These are phyloP conservation scores for Neurospora sp. DNA, from an alignment of 495 filamentous ascomycete genomes.

Conservation along the genomic window DNA sequence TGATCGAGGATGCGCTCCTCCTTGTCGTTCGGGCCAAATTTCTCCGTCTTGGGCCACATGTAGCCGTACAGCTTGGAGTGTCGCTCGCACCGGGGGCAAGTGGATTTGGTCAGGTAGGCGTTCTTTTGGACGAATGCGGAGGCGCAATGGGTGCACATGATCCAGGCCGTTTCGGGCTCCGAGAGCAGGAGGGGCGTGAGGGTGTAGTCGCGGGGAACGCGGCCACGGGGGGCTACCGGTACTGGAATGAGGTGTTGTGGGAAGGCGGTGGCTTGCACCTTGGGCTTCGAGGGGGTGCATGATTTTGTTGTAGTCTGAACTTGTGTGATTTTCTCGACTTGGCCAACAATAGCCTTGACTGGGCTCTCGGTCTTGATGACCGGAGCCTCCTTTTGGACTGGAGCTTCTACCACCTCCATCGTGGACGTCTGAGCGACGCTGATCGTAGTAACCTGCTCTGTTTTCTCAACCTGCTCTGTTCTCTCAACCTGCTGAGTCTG, in stretches of 20 bases:
- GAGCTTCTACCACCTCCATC: not conserved
- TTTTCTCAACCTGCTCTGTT: not conserved
- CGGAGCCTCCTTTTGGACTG: not conserved
- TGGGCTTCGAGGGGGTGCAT: not conserved
- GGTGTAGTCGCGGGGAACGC: conserved; percentile 66
- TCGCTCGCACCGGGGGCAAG: conserved; percentile 86
- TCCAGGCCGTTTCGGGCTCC: conserved; percentile 68
- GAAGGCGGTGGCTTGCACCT: not conserved
- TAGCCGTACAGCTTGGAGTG: conserved; percentile 94
- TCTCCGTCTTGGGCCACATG: conserved; percentile 90
- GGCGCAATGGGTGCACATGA: conserved; percentile 75
- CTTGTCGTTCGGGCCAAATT: conserved; percentile 56
- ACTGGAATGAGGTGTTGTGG: not conserved
- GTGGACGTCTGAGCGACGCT: not conserved
- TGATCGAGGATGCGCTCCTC: conserved; percentile 72
- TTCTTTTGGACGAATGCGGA: conserved; percentile 75
- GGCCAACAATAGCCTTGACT: not conserved
- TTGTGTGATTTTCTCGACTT: not conserved
- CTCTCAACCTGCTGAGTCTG: not conserved
- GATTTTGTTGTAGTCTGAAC: not conserved
- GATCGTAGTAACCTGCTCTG: not conserved
- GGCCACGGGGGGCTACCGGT: conserved; percentile 17
- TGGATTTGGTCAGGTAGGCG: conserved; percentile 71
- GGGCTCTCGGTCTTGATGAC: not conserved
- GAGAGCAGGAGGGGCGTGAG: conserved; percentile 62